Evolutionary conservation across 192 early-diverging fungal species (phyloP).

Genomic region (Phycomyces nitens): DNA sequence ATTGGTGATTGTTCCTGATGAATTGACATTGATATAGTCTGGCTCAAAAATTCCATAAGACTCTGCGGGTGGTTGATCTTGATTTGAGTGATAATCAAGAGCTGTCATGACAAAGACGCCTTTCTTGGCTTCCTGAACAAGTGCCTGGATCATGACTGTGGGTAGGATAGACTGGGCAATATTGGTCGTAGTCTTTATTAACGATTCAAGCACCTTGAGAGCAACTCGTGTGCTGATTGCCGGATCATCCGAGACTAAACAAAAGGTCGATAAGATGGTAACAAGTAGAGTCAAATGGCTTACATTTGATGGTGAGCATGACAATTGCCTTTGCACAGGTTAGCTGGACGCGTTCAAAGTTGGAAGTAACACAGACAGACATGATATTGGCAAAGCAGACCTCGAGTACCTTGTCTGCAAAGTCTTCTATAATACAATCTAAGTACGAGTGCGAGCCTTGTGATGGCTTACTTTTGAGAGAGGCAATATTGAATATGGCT

Average conservation of each 20-base stretch:
- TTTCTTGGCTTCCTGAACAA: neutral
- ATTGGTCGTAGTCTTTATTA: slow-evolving; percentile 13
- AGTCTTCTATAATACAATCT: slow-evolving; percentile 10
- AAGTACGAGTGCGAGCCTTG: neutral
- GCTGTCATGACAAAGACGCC: neutral
- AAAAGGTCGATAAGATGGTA: neutral
- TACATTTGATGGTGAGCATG: slow-evolving; percentile 30
- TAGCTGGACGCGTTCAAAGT: slow-evolving; percentile 26
- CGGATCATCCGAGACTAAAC: neutral
- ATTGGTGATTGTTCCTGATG: slow-evolving; percentile 16
- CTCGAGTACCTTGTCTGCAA: slow-evolving; percentile 17
- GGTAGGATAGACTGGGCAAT: slow-evolving; percentile 9
- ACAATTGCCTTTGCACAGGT: slow-evolving; percentile 24
- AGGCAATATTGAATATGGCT: slow-evolving; percentile 31
- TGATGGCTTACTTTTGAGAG: slow-evolving; percentile 18
- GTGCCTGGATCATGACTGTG: slow-evolving; percentile 21
- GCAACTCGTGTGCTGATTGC: slow-evolving; percentile 4
- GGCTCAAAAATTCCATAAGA: slow-evolving; percentile 1
- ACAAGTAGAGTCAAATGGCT: neutral
- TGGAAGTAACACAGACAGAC: slow-evolving; percentile 9
- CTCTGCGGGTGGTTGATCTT: too few species aligned
- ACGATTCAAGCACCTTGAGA: slow-evolving; percentile 19
- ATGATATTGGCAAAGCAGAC: slow-evolving; percentile 26
- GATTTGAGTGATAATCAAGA: neutral
- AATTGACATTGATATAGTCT: slow-evolving; percentile 19